phyloP scores from a whole-genome alignment of 163 green algal species.

The Volvox carteri region DNA sequence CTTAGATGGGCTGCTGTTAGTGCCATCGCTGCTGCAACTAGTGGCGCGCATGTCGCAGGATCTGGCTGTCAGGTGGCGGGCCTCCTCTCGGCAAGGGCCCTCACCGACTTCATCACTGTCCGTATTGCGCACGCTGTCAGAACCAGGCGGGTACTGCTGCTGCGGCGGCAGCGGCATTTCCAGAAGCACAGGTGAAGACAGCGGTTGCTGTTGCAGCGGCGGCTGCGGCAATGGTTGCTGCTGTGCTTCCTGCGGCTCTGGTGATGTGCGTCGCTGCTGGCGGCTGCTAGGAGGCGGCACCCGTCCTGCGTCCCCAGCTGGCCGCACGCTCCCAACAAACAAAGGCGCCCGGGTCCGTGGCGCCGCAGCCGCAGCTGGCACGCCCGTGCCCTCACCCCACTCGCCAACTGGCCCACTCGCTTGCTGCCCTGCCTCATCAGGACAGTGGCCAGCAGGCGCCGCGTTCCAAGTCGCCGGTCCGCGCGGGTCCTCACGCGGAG shows the following conservation, averaged over 20 bases:
- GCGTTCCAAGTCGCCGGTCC: background rate
- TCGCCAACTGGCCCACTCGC: background rate
- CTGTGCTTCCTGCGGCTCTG: too few species aligned
- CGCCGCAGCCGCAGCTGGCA: background rate
- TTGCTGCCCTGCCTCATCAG: background rate
- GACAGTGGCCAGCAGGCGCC: background rate
- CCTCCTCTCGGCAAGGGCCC: too few species aligned
- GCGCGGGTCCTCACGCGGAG: background rate
- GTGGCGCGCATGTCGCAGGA: too few species aligned
- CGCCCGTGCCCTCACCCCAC: background rate
- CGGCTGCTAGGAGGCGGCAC: background rate
- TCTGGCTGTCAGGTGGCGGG: too few species aligned
- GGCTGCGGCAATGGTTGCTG: too few species aligned
- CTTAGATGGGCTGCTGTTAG: too few species aligned
- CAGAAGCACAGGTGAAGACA: background rate
- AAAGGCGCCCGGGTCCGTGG: conserved; percentile 8
- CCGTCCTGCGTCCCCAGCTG: background rate
- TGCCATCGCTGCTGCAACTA: too few species aligned
- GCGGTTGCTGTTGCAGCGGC: background rate
- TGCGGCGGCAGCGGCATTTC: background rate
- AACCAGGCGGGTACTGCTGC: background rate
- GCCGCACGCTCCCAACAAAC: conserved; percentile 15
- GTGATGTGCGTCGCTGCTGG: background rate
- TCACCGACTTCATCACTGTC: too few species aligned
- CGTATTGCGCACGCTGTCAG: too few species aligned